Percentiles rank a stretch among this genome's conserved stretches.
phyloP scores from a whole-genome alignment of 495 filamentous ascomycete genomes.

The Xylaria acuta region DNA sequence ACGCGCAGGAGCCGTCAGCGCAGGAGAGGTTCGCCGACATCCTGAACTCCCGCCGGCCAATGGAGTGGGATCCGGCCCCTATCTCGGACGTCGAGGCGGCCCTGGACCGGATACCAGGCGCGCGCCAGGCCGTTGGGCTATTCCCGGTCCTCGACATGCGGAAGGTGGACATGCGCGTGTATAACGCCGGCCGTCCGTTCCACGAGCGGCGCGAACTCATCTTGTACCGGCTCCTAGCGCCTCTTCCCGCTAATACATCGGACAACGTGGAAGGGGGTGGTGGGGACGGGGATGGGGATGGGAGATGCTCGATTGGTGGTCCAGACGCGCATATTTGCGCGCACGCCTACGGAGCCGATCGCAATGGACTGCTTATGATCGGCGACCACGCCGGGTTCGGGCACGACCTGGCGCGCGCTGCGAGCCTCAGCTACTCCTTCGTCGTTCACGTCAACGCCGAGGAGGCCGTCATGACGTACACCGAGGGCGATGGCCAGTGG shows the following conservation, averaged over 20 bases:
- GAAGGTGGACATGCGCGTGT: slow-evolving; percentile 67
- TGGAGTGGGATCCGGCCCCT: slow-evolving; percentile 51
- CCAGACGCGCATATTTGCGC: slow-evolving; percentile 62
- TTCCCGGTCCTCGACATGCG: slow-evolving; percentile 68
- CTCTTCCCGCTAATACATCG: slow-evolving; percentile 35
- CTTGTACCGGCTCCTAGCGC: slow-evolving; percentile 61
- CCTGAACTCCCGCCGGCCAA: slow-evolving; percentile 37
- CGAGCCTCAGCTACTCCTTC: slow-evolving; percentile 66
- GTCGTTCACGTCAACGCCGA: slow-evolving; percentile 63
- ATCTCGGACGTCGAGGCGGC: slow-evolving; percentile 46
- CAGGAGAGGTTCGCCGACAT: slow-evolving; percentile 48
- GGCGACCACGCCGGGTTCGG: slow-evolving; percentile 65
- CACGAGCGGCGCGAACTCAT: slow-evolving; percentile 65
- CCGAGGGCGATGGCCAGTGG: slow-evolving; percentile 58
- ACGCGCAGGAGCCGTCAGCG: slow-evolving; percentile 42
- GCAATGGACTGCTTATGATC: slow-evolving; percentile 70
- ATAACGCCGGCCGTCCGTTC: slow-evolving; percentile 57
- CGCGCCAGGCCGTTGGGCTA: slow-evolving; percentile 36
- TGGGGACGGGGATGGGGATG: slow-evolving; percentile 1
- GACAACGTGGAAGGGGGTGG: not conserved
- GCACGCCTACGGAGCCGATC: slow-evolving; percentile 72
- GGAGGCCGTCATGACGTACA: slow-evolving; percentile 48
- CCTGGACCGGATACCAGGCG: slow-evolving; percentile 35
- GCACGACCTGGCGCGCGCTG: slow-evolving; percentile 57
- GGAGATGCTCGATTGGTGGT: slow-evolving; percentile 22